Evolutionary conservation across 2,329 filamentous ascomycete species (phyloP), one percentile per base, ranked within the genome.

Genomic region (Piedraia hortae): DNA sequence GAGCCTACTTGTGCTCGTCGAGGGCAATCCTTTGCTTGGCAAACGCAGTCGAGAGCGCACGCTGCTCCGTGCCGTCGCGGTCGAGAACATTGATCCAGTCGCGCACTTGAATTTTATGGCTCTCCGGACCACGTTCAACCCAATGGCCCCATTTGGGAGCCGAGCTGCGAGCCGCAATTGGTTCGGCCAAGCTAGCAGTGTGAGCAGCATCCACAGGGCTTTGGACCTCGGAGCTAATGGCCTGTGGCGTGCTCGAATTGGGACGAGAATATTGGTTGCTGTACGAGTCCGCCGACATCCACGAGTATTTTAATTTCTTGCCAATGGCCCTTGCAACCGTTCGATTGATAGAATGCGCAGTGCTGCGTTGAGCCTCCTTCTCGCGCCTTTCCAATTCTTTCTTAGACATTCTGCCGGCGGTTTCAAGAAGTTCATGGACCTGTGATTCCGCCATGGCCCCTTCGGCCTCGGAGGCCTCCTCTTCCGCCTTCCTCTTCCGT

Each of bases 51-150:
- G 71, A 63, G 21, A 74, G 41, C 12, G 64, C 59, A 38, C 52
- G 59, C 31, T 49, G 50, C 41, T 77, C 69, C 31, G 54, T 57
- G 1, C 73, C 70, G 39, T 89, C 75, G 22, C 65, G 54, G 43
- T 90, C 80, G 20, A 91, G 54, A 27, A 73, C 72, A 10, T 62
- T 54, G 9, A 89, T 53, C 51, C 78, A 66, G 43, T 91, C 82
- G 24, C 82, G 60, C 23, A 89, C 51, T 47, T 91, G 78, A 21
- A 91, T 74, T 12, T 68, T 67, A 32, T 57, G 60, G 14, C 75
- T 77, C 38, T 69, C 71, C 11, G 69, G 63, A 23, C 62, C 64
- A 35, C 77, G 69, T 43, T 91, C 78, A 27, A 74, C 31, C 39
- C 41, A 44, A 10, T 42, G 39, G 10, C 43, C 43, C 38, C 41